Base-by-base conservation (phyloP, 495 filamentous ascomycete species). In the Amphirosellinia nigrospora region DNA sequence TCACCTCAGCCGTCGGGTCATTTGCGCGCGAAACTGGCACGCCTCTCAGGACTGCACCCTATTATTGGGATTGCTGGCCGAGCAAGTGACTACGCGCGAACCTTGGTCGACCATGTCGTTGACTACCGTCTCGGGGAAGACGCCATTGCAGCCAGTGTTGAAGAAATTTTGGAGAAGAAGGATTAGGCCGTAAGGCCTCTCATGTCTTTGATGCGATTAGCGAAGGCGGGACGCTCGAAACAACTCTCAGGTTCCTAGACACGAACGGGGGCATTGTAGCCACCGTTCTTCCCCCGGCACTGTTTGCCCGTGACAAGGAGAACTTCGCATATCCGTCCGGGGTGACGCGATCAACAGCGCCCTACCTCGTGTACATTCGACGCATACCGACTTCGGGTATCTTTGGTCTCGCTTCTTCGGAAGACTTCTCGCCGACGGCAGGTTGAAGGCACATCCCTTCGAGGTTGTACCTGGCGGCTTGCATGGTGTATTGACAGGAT, bases 11-110 rank as follows among this genome's bases (percentile, higher is more conserved):
- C 0, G 91, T 93, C 0, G 92, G 92, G 4, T 79, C 88, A 32
- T 94, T 86, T 70, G 87, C 86, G 4, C n/a, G 80, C 93, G 61
- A 90, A 94, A 73, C 79, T 93, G 34, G 91, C 91, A n/a, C 73
- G 71, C 13, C 78, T 82, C 15, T 87, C 89, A 30, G 89, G 92
- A 70, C 89, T 94, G 66, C 90, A 93, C 74, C 92, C 91, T 0
- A 69, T 94, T 19, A 89, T 94, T 61, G 86, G 79, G 38, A 82
- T 94, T 9, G 91, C 92, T 1, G 92, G 92, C 0, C 80, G 81
- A 34, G 87, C 87, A 8, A 77, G 75, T 16, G 50, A 84, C 9
- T 87, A 86, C 71, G 89, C 92, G 0, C 82, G 87, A 74, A 78
- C 74, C 0, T 75, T 93, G 41, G 83, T 94, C 43, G 92, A 95